Evolutionary conservation across 331 rosid genomes (phyloP), one percentile per base, ranked within the genome.

Genomic region (Telfairia occidentalis): DNA sequence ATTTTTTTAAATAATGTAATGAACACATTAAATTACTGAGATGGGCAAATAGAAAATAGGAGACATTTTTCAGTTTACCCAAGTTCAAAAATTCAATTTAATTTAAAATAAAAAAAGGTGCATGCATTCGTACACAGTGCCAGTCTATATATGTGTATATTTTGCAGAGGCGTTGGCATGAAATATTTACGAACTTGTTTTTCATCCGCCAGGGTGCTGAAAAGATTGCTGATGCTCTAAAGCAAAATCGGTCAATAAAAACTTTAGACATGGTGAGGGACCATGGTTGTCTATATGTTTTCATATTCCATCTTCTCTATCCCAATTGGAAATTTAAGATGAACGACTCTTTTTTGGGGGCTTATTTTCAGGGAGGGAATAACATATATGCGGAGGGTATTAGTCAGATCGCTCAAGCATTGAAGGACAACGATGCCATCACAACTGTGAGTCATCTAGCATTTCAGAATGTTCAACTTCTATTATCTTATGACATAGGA

Each of bases 191-290:
- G 2, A 72, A 32, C 13, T n/a, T 29, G 11, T 1, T 10, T 15
- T 71, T 71, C 35, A 75, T 50, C 54, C 82, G 60, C 73, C 86
- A 94, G 98, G 98, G 98, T 76, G 96, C 97, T 48, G 85, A 85
- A 82, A 89, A 85, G 77, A 85, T 94, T 80, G 96, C 96, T 35
- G 92, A 85, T 48, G 97, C 97, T 76, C 81, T 91, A 79, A 94
- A 89, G 96, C 90, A 94, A 82, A 94, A 94, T 81, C 87, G 97
- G 35, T 80, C 96, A 49, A 85, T 94, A 84, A 78, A 82, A 72
- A 90, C 90, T 64, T 26, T 90, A 80, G 98, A 94, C 76, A 80
- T 91, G 97, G 98, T 94, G 79, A 81, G 92, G 52, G 60, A 70
- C 61, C 34, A 15, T 37, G 11, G 16, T 74, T 34, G 40, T 71